Evolutionary conservation across 1,284 basidiomycete genomes (phyloP), one percentile per base, ranked within the genome.

Genomic region (Butyriboletus appendiculatus): DNA sequence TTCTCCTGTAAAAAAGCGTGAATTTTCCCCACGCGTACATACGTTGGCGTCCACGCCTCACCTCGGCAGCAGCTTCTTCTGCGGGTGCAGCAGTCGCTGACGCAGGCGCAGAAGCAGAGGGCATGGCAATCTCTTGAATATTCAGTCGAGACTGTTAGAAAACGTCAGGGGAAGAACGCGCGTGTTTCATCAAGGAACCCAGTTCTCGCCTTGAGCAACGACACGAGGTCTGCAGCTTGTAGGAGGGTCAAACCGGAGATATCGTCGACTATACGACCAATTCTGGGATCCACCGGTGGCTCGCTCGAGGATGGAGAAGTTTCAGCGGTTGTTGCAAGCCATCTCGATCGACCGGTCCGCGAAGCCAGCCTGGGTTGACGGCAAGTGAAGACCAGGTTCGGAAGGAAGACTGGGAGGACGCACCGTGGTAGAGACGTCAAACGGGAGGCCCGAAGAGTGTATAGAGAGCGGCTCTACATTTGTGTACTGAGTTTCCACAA

Each of bases 71-170:
- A 59, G 86, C 85, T 43, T 89, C 90, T 24, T 82, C 80, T 24
- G 75, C 78, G 9, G 65, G 59, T 12, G 52, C 53, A 5, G 83
- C 77, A 5, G 82, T 22, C 5, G 82, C 78, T 3, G 82, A 74
- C 3, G 81, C 76, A 1, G 85, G 79, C 5, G 88, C 81, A 9
- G 89, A 77, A 1, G 92, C 86, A 38, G 90, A 77, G 37, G 96
- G 95, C 84, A 98, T 88, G 30, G 95, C 94, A 68, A 99, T 93
- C 76, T 99, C 97, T 73, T 96, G 93, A 63, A 99, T 99, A 75
- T 99, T 99, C 57, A 99, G 75, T 59, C 92, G 88, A 53, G 92
- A 83, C 95, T 97, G 47, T 28, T 10, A 1, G 18, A 22, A n/a
- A 33, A 39, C 8, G 41, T 37, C 18, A 50, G 38, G 15, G 12